These are phyloP conservation scores for Aureobasidium vineae DNA, from an alignment of 2,329 filamentous ascomycete genomes.

Conservation along the genomic window DNA sequence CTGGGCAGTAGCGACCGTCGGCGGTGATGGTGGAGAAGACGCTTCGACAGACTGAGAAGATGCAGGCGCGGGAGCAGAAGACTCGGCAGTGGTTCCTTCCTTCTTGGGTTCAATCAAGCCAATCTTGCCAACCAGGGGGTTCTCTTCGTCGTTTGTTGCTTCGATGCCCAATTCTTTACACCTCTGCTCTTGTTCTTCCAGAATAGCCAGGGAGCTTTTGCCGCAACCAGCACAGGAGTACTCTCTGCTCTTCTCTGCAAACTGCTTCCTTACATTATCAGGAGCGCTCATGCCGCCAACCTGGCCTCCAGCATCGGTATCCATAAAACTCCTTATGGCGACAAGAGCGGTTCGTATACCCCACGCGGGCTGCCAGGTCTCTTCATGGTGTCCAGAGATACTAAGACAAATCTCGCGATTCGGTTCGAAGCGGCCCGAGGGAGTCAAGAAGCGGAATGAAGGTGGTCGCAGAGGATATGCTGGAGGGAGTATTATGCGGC, in stretches of 20 bases:
- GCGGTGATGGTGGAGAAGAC: slow-evolving; percentile 5
- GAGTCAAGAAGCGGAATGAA: slow-evolving; percentile 92
- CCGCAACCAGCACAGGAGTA: slow-evolving; percentile 72
- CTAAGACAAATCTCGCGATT: slow-evolving; percentile 96
- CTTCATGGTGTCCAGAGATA: slow-evolving; percentile 93
- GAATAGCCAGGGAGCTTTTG: slow-evolving; percentile 69
- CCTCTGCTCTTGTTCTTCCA: slow-evolving; percentile 65
- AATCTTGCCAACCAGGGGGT: slow-evolving; percentile 54
- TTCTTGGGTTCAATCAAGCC: slow-evolving; percentile 67
- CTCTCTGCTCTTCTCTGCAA: slow-evolving; percentile 64
- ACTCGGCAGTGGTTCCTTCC: slow-evolving; percentile 54
- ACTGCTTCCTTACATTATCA: slow-evolving; percentile 62
- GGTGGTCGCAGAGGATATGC: slow-evolving; percentile 90
- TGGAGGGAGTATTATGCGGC: slow-evolving; percentile 85
- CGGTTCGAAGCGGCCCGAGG: slow-evolving; percentile 87
- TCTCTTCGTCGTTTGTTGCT: slow-evolving; percentile 45
- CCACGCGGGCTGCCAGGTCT: slow-evolving; percentile 99
- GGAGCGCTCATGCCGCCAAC: slow-evolving; percentile 81
- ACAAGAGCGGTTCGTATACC: slow-evolving; percentile 84
- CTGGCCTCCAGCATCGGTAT: slow-evolving; percentile 82
- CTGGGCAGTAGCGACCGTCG: slow-evolving; percentile 13
- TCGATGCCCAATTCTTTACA: slow-evolving; percentile 47
- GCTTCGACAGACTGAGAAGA: not conserved
- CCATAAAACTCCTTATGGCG: slow-evolving; percentile 85
- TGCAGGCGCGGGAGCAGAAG: slow-evolving; percentile 38